Evolutionary conservation across 1,284 basidiomycete genomes (phyloP).

Genomic region (Moesziomyces aphidis): DNA sequence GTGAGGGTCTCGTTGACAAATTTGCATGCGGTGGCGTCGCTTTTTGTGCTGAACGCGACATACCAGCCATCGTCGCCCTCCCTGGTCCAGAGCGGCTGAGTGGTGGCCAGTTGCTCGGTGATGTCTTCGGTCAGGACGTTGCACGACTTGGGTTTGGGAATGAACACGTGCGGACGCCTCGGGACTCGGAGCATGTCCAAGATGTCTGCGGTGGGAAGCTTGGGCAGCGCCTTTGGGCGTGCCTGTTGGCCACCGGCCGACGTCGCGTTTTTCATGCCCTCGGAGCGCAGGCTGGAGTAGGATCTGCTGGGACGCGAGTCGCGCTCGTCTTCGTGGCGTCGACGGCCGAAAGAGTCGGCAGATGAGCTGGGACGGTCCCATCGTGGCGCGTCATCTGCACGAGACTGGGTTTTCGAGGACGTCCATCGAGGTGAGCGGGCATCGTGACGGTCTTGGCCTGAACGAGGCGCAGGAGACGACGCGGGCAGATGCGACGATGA

Average conservation of each 20-base stretch:
- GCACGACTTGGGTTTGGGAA: slow-evolving; percentile 42
- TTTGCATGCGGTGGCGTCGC: slow-evolving; percentile 45
- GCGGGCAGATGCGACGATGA: slow-evolving; percentile 1
- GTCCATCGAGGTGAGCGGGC: background rate
- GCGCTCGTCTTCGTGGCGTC: slow-evolving; percentile 11
- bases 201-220: slow-evolving; percentile 23
- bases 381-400: background rate
- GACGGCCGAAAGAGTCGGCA: slow-evolving; percentile 6
- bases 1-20: slow-evolving; percentile 44
- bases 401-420: background rate
- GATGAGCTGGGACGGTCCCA: background rate
- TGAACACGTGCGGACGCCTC: slow-evolving; percentile 46
- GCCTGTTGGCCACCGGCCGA: slow-evolving; percentile 2
- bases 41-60: slow-evolving; percentile 52
- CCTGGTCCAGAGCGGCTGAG: slow-evolving; percentile 54
- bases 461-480: slow-evolving; percentile 9
- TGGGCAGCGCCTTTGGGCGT: slow-evolving; percentile 4
- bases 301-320: slow-evolving; percentile 7
- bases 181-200: slow-evolving; percentile 21
- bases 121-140: slow-evolving; percentile 51
- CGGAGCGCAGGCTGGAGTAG: slow-evolving; percentile 1
- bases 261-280: background rate
- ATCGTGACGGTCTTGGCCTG: slow-evolving; percentile 8
- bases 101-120: slow-evolving; percentile 47
- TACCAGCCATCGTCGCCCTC: slow-evolving; percentile 66